Base-by-base conservation (phyloP, 495 filamentous ascomycete species). In the Penicillium bovifimosum region DNA sequence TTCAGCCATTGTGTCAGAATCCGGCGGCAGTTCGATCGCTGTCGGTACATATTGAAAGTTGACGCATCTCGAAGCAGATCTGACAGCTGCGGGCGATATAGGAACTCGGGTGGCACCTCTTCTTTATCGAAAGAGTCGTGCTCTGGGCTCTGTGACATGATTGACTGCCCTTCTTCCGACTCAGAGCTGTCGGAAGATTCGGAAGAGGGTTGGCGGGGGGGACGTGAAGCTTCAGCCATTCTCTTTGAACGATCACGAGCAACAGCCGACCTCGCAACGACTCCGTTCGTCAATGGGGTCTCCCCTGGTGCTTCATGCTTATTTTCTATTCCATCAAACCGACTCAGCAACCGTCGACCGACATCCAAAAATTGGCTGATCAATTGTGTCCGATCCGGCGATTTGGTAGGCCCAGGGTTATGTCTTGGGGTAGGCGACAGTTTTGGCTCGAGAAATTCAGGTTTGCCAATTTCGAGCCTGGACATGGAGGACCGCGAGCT, bases 31-130 rank as follows among this genome's bases (percentile, higher is more conserved):
- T 77, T 65, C 5, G 70, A 70, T n/a, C 72, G 63, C 49, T 77
- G 64, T 44, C 74, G 73, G 43, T 76, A 79, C 60, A 77, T 69
- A 26, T 78, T 75, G 59, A 86, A 84, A 3, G 74, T 80, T 14
- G 81, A 76, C 13, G 81, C 82, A 62, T 86, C 79, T 28, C 75
- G 71, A 10, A 80, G 59, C 50, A 85, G 59, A 56, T 83, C 78
- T 1, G 79, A 80, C 32, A 79, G 68, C 16, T 81, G 77, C 1
- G 78, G 81, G 34, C 71, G 65, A 53, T 78, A 78, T 5, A 80
- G 53, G 50, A 78, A 62, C 50, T 77, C 70, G 0, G 61, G 70
- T 14, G 61, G 65, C 10, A 62, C 47, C 18, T 68, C 53, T 46
- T 58, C 60, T 45, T 65, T 66, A 20, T 61, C 65, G 50, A 68